A percentile compares a stretch with the other conserved stretches of the same genome.
Evolutionary conservation across 176 grass and related monocot genomes (phyloP).

Genomic region (Ampelocalamus luodianensis): DNA sequence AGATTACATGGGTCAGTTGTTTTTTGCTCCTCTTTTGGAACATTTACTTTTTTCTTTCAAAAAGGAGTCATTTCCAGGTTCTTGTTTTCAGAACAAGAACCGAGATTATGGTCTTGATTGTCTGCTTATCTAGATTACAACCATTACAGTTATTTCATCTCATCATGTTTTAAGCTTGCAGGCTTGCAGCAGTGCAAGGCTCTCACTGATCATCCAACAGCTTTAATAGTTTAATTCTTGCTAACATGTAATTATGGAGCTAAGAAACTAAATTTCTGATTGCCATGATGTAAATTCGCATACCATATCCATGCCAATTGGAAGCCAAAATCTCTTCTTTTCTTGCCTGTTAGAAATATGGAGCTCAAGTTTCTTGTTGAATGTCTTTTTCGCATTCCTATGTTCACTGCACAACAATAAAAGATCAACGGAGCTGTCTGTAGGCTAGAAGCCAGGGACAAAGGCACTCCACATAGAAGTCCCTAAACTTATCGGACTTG

Average conservation of each 20-base stretch:
- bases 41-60: not conserved
- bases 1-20: conserved; percentile 82
- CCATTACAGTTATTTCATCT: not conserved
- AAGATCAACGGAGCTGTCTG: not conserved
- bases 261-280: not conserved
- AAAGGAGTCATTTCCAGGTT: not conserved
- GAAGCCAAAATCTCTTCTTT: not conserved
- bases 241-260: not conserved
- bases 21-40: not conserved
- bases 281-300: conserved; percentile 18
- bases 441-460: not conserved
- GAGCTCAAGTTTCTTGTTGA: not conserved
- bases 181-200: not conserved
- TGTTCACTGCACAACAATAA: not conserved
- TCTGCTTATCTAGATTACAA: conserved; percentile 7
- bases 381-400: not conserved
- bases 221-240: not conserved
- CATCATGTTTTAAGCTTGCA: not conserved
- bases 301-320: not conserved
- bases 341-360: conserved; percentile 2
- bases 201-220: not conserved
- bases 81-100: not conserved
- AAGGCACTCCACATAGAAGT: not conserved
- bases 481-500: not conserved
- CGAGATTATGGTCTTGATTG: conserved; percentile 8